Conservation (phyloP, 768 basidiomycete genomes). For the Xerocomellus intermedius region DNA sequence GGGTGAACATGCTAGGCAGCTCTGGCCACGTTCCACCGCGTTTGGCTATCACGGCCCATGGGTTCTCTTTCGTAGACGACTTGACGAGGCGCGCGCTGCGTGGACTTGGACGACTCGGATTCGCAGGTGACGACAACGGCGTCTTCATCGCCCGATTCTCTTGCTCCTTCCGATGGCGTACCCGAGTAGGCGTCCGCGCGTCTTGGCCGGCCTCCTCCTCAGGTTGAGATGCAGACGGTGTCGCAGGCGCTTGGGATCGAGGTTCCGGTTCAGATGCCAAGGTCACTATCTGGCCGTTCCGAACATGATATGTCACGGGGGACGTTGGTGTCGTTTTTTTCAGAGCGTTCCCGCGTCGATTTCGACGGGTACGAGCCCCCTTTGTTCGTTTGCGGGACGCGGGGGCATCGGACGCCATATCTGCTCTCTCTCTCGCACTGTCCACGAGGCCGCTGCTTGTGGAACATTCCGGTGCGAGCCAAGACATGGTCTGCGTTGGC, state of each 20-base stretch:
- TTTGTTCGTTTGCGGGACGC: slow-evolving; percentile 1
- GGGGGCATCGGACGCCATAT: background rate
- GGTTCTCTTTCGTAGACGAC: background rate
- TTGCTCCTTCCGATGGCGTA: background rate
- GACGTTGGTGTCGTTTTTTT: background rate
- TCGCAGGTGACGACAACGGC: background rate
- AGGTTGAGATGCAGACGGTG: background rate
- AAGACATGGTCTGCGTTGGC: background rate
- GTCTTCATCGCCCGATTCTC: background rate
- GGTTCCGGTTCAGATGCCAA: background rate
- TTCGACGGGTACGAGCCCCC: background rate
- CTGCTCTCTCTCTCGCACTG: background rate
- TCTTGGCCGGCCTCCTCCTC: background rate
- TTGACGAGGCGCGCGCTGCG: background rate
- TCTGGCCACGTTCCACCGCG: slow-evolving; percentile 14
- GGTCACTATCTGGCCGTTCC: slow-evolving; percentile 16
- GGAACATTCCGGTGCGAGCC: background rate
- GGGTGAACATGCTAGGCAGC: slow-evolving; percentile 5
- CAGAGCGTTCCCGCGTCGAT: background rate
- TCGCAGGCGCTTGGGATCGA: background rate
- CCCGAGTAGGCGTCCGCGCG: background rate
- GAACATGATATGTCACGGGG: slow-evolving; percentile 9
- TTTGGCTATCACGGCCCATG: background rate
- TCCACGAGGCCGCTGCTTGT: too few relatives aligned
- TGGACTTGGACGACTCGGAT: background rate